Evolutionary conservation across 2,329 filamentous ascomycete genomes (phyloP), one percentile per base, ranked within the genome.

Genomic region (Anisogramma anomala): DNA sequence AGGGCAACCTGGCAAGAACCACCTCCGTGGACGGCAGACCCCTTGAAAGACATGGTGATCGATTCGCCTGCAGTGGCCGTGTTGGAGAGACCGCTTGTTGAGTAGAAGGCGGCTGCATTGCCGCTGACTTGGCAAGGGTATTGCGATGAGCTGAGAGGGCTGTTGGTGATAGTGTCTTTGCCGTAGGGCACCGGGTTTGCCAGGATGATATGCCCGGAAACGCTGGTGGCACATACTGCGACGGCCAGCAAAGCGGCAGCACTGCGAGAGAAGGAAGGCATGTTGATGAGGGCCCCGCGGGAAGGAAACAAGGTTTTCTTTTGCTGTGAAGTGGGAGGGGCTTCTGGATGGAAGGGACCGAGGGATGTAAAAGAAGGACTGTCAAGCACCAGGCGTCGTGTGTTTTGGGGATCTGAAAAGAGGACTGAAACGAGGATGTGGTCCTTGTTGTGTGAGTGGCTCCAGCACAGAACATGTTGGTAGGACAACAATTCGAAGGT

Each of bases 1-100:
- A 98, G 65, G 6, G 81, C 82, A 44, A 96, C 64, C 54, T 98
- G 91, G 65, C 91, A 96, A 0, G 85, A 93, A 0, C 91, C 91
- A 39, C 91, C 91, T n/a, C 88, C 88, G 52, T 98, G 91, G 0
- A 80, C 77, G 2, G 88, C 88, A 23, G 45, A 47, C 10, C 45
- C 44, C 7, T 35, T 38, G 22, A 47, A 47, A 9, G 33, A 38
- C 31, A 47, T 27, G 26, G 37, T 44, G 33, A 44, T 35, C 19
- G 35, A 35, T 17, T 47, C 45, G 20, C 45, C 45, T n/a, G 45
- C 45, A 5, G 42, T 39, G 37, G 39, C 42, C 15, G 41, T 25
- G 30, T 47, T 47, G 15, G 39, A 26, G 26, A 47, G 35, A 1
- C 45, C 45, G n/a, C 32, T 28, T 6, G 45, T 44, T 13, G 39